Evolutionary conservation across 805 yeast species (phyloP).

Genomic region (Kodamaea restingae): DNA sequence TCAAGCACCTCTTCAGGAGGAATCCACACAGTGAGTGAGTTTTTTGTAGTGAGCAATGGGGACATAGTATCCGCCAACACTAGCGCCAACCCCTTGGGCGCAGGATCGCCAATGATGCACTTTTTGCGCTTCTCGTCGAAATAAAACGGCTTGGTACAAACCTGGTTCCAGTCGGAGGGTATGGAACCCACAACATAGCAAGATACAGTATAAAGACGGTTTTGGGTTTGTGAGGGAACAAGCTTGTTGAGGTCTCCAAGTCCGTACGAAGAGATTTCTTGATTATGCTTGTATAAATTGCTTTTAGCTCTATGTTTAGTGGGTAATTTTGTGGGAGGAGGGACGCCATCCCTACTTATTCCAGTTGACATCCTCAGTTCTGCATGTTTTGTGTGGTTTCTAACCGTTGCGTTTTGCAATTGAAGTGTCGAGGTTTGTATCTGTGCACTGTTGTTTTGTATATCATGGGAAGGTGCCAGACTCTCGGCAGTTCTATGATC

Average conservation of each 20-base stretch:
- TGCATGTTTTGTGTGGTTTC: too few relatives aligned
- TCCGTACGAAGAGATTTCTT: too few relatives aligned
- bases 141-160: slow-evolving; percentile 27
- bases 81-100: slow-evolving; percentile 21
- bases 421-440: too few relatives aligned
- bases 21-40: slow-evolving; percentile 14
- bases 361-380: too few relatives aligned
- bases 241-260: too few relatives aligned
- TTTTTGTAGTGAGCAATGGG: slow-evolving; percentile 10
- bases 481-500: background rate
- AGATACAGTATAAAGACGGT: background rate
- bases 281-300: too few relatives aligned
- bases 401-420: too few relatives aligned
- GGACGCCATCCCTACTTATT: too few relatives aligned
- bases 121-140: slow-evolving; percentile 2
- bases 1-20: slow-evolving; percentile 12
- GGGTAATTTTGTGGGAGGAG: too few relatives aligned
- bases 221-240: background rate
- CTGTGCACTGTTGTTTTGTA: too few relatives aligned
- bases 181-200: slow-evolving; percentile 18
- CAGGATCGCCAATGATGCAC: slow-evolving; percentile 21
- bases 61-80: slow-evolving; percentile 15
- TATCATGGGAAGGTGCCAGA: too few relatives aligned
- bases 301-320: too few relatives aligned
- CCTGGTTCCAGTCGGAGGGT: slow-evolving; percentile 24